These are phyloP conservation scores for Drechslera avenae DNA, from an alignment of 2,329 filamentous ascomycete species.

Conservation along the genomic window DNA sequence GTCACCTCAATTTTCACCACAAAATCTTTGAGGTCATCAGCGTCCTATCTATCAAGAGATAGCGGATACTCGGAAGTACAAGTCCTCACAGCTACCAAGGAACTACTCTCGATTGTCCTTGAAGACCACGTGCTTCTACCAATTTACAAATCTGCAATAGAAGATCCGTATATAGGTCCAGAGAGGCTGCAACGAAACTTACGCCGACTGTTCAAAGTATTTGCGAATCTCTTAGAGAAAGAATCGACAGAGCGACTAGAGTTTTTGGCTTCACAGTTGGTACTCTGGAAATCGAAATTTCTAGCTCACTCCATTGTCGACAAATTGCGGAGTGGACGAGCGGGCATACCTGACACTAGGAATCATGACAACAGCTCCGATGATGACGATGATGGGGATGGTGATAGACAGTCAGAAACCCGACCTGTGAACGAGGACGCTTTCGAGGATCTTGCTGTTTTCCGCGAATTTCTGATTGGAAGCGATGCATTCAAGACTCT, in stretches of 20 bases:
- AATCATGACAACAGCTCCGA: conserved; percentile 11
- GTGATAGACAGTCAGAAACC: not conserved
- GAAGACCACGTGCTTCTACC: conserved; percentile 4
- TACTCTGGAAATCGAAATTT: conserved; percentile 8
- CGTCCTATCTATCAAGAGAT: not conserved
- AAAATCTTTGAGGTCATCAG: conserved; percentile 5
- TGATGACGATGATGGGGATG: conserved; percentile 5
- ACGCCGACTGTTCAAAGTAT: conserved; percentile 9
- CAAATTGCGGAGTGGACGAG: not conserved
- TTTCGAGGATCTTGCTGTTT: conserved; percentile 15
- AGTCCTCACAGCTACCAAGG: conserved; percentile 13
- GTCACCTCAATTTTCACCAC: conserved; percentile 1
- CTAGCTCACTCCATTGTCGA: conserved; percentile 15
- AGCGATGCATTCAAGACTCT: conserved; percentile 20
- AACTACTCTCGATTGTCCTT: conserved; percentile 5
- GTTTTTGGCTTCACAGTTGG: conserved; percentile 8
- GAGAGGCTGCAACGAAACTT: conserved; percentile 8
- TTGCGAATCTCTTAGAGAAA: not conserved
- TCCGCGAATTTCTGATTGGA: conserved; percentile 19
- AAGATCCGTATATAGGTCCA: conserved; percentile 4
- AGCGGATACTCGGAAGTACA: conserved; percentile 15
- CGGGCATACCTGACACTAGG: not conserved
- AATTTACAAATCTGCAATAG: conserved; percentile 4
- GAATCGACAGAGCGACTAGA: conserved; percentile 9
- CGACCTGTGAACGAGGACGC: conserved; percentile 9